Evolutionary conservation across 352 stramenopile genomes (phyloP).

Genomic region (Globisporangium sylvaticum): DNA sequence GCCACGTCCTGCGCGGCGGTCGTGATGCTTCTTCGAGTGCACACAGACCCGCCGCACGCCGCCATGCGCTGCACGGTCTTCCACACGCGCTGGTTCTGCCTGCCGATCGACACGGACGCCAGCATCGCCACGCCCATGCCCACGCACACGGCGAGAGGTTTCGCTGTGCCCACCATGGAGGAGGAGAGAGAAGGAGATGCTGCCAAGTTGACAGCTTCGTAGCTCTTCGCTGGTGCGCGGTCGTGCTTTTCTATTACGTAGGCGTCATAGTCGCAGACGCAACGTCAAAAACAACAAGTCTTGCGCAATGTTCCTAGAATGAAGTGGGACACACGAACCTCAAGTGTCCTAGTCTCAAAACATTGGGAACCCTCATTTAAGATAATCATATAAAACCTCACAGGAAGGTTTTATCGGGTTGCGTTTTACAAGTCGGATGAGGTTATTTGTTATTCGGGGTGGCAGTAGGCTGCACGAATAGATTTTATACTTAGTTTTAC

Average conservation of each 20-base stretch:
- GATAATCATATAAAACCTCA: neutral
- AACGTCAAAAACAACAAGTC: neutral
- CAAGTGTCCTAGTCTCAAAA: neutral
- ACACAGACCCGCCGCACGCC: neutral
- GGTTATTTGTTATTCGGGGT: neutral
- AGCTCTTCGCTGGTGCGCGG: neutral
- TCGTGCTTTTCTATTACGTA: constrained; percentile 4
- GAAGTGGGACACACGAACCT: neutral
- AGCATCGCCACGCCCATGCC: constrained; percentile 72
- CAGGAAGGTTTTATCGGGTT: neutral
- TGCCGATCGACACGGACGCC: constrained; percentile 58
- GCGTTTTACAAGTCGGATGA: neutral
- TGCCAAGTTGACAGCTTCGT: neutral
- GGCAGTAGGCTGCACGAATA: neutral
- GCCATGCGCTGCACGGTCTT: constrained; percentile 32
- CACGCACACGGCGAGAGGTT: constrained; percentile 51
- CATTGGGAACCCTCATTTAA: neutral
- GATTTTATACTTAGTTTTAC: neutral
- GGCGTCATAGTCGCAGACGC: constrained; percentile 1
- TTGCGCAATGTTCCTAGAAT: constrained; percentile 1
- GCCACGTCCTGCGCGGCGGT: neutral
- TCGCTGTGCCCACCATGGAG: constrained; percentile 10
- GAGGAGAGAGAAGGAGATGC: neutral
- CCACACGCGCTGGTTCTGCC: constrained; percentile 50
- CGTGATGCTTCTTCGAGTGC: constrained; percentile 14